phyloP scores from a whole-genome alignment of 805 yeast genomes.

The Blastobotrys attinorum region DNA sequence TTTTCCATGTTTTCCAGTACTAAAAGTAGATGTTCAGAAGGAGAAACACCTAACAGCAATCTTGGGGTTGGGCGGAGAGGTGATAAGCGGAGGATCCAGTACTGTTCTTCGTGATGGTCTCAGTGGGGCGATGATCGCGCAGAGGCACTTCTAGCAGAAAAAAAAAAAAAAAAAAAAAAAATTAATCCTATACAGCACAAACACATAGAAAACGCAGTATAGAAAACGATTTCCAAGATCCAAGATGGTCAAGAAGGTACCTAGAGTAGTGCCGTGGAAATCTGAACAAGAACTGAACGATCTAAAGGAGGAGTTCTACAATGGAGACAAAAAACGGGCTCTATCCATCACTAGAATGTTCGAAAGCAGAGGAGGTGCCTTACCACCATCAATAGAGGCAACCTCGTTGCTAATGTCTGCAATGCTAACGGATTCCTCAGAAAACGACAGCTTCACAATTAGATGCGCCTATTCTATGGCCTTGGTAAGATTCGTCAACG shows the following conservation, averaged over 20 bases:
- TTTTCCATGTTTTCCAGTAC: too few relatives aligned
- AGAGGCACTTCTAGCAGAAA: too few relatives aligned
- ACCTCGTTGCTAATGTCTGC: slow-evolving; percentile 54
- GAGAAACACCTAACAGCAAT: too few relatives aligned
- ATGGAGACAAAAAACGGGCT: slow-evolving; percentile 26
- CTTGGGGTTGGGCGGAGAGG: too few relatives aligned
- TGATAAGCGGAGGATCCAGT: too few relatives aligned
- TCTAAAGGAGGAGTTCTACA: slow-evolving; percentile 47
- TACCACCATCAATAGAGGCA: slow-evolving; percentile 67
- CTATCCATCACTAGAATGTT: slow-evolving; percentile 48
- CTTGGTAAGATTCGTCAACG: slow-evolving; percentile 81
- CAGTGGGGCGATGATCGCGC: too few relatives aligned
- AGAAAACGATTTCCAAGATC: too few relatives aligned
- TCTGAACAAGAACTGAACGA: slow-evolving; percentile 35
- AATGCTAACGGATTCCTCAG: slow-evolving; percentile 35
- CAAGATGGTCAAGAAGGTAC: slow-evolving; percentile 10
- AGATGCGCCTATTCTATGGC: slow-evolving; percentile 63
- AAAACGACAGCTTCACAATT: slow-evolving; percentile 31
- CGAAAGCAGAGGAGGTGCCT: slow-evolving; percentile 48
- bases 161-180: too few relatives aligned
- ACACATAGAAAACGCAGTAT: too few relatives aligned
- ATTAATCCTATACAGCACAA: too few relatives aligned
- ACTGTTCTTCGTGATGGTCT: too few relatives aligned
- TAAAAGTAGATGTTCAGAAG: too few relatives aligned
- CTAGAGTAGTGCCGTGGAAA: slow-evolving; percentile 34